phyloP scores from a whole-genome alignment of 345 rosid genomes.

The Lepidium africanum region DNA sequence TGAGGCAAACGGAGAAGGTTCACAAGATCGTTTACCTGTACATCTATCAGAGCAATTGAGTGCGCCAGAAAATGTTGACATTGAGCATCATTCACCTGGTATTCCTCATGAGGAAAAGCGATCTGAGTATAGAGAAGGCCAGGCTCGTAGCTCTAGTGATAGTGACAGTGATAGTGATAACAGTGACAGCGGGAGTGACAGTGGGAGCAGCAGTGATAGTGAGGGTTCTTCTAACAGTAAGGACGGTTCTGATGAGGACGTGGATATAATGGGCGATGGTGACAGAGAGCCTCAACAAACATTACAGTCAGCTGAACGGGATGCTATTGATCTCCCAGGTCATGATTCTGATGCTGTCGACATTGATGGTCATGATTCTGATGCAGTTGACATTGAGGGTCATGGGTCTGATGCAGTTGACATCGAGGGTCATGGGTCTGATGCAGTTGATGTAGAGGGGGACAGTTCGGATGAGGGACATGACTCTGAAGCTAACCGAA shows the following conservation, averaged over 20 bases:
- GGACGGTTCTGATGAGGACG: slow-evolving; percentile 90
- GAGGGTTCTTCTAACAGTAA: slow-evolving; percentile 83
- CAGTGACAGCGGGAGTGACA: slow-evolving; percentile 68
- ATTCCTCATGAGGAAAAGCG: slow-evolving; percentile 52
- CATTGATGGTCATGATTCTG: slow-evolving; percentile 43
- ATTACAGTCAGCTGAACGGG: slow-evolving; percentile 35
- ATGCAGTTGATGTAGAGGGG: slow-evolving; percentile 46
- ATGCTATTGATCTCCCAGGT: slow-evolving; percentile 15
- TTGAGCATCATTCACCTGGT: slow-evolving; percentile 52
- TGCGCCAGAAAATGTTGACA: slow-evolving; percentile 37
- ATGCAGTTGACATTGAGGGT: slow-evolving; percentile 40
- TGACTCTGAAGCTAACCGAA: slow-evolving; percentile 39
- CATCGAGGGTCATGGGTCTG: slow-evolving; percentile 30
- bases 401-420: slow-evolving; percentile 37
- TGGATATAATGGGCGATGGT: slow-evolving; percentile 90
- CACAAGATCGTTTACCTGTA: slow-evolving; percentile 29
- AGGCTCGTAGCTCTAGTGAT: slow-evolving; percentile 69
- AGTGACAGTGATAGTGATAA: slow-evolving; percentile 74
- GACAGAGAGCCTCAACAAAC: slow-evolving; percentile 50
- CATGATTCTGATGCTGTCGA: slow-evolving; percentile 40
- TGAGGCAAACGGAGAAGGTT: slow-evolving; percentile 33
- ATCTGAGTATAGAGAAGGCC: slow-evolving; percentile 60
- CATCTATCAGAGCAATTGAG: slow-evolving; percentile 31
- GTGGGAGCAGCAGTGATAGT: slow-evolving; percentile 92
- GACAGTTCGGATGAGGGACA: slow-evolving; percentile 49